These are phyloP conservation scores for Apiospora rasikravindrae DNA, from an alignment of 2,329 filamentous ascomycete genomes.

Conservation along the genomic window DNA sequence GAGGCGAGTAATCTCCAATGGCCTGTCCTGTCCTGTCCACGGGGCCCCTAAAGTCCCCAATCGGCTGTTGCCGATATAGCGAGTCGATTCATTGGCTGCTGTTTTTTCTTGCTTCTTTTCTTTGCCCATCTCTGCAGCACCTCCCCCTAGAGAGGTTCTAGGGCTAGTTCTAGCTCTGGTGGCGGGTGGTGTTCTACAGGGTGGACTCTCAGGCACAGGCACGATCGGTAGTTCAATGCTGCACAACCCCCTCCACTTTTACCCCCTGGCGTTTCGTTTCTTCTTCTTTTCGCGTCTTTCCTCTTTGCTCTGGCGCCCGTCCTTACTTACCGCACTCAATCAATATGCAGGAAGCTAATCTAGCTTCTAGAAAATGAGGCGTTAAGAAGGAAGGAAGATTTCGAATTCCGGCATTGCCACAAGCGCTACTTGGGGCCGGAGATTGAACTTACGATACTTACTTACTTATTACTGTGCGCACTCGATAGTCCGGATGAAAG, in stretches of 20 bases:
- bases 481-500: too few relatives aligned
- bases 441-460: too few relatives aligned
- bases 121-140: background rate
- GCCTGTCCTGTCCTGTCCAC: background rate
- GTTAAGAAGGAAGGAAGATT: too few relatives aligned
- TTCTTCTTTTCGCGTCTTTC: background rate
- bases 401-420: too few relatives aligned
- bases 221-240: constrained; percentile 4
- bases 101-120: background rate
- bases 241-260: constrained; percentile 1
- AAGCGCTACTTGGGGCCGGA: background rate
- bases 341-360: background rate
- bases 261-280: background rate
- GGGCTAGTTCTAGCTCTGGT: too few relatives aligned
- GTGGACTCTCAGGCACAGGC: too few relatives aligned
- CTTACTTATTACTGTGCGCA: background rate
- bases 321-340: background rate
- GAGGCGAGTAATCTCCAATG: background rate
- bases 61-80: constrained; percentile 6
- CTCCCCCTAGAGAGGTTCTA: background rate
- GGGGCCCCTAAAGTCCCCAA: background rate
- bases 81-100: background rate
- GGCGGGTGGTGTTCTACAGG: constrained; percentile 1
- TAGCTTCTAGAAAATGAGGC: too few relatives aligned
- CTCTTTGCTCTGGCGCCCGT: too few relatives aligned